Conservation (phyloP, 1,139 yeast genomes). For the Insectozyma bohioensis region DNA sequence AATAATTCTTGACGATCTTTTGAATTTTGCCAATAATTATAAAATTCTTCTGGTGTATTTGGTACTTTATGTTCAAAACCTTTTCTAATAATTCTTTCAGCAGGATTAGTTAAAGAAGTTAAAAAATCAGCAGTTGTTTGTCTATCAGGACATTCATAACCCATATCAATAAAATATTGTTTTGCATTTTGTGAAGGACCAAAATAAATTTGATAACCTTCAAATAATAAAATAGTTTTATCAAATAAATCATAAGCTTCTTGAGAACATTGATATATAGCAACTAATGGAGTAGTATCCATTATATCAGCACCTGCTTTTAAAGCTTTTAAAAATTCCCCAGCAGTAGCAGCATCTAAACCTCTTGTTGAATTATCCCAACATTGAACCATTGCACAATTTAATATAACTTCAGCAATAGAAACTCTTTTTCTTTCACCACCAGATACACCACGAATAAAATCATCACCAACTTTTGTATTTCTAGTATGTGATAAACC, state of each 20-base stretch:
- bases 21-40: conserved; percentile 24
- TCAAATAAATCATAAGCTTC: conserved; percentile 55
- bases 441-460: conserved; percentile 41
- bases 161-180: conserved; percentile 47
- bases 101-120: conserved; percentile 72
- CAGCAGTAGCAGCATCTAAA: conserved; percentile 59
- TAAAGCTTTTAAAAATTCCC: conserved; percentile 71
- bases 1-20: conserved; percentile 18
- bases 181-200: conserved; percentile 65
- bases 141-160: conserved; percentile 63
- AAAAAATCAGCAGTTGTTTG: conserved; percentile 83
- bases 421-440: conserved; percentile 49
- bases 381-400: conserved; percentile 45
- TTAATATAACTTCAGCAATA: conserved; percentile 41
- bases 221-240: conserved; percentile 69
- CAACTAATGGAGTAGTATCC: conserved; percentile 64
- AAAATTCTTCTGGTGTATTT: conserved; percentile 24
- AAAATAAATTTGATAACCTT: conserved; percentile 74
- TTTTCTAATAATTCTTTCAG: conserved; percentile 51
- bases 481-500: conserved; percentile 36
- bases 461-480: conserved; percentile 39
- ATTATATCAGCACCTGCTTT: conserved; percentile 61
- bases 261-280: conserved; percentile 61
- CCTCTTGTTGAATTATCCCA: conserved; percentile 70
- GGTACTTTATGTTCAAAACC: conserved; percentile 43